phyloP scores from a whole-genome alignment of 176 grass and related monocot species.

The Carex pumila region DNA sequence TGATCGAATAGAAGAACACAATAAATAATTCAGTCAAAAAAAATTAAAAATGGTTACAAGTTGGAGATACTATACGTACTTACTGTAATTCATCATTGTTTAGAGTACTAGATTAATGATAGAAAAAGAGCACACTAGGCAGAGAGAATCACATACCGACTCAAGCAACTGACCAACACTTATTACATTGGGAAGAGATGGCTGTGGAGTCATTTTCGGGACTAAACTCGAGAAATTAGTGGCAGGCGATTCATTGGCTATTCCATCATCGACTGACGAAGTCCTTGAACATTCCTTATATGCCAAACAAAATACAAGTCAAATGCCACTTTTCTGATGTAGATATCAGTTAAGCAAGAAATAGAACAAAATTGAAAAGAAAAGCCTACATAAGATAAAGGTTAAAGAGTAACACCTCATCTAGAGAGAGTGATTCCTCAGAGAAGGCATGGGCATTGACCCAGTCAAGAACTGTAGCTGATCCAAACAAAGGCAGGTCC shows the following conservation, averaged over 20 bases:
- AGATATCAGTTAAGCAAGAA: not conserved
- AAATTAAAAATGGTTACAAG: not conserved
- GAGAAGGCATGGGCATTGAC: slow-evolving; percentile 54
- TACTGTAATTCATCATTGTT: not conserved
- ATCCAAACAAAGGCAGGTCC: slow-evolving; percentile 80
- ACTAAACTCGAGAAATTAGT: slow-evolving; percentile 56
- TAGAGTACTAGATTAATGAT: not conserved
- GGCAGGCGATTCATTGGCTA: slow-evolving; percentile 52
- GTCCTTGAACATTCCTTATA: slow-evolving; percentile 91
- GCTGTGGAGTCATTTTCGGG: slow-evolving; percentile 45
- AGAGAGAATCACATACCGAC: slow-evolving; percentile 47
- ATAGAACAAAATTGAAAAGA: not conserved
- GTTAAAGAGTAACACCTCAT: slow-evolving; percentile 46
- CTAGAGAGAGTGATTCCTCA: slow-evolving; percentile 93
- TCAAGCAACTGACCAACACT: slow-evolving; percentile 90
- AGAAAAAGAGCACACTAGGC: not conserved
- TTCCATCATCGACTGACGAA: slow-evolving; percentile 75
- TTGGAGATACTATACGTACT: not conserved
- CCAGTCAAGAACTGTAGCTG: slow-evolving; percentile 68
- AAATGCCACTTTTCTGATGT: slow-evolving; percentile 1
- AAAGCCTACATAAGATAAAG: not conserved
- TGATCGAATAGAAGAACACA: not conserved
- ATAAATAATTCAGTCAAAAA: not conserved
- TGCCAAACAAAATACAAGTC: slow-evolving; percentile 15
- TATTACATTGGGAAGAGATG: slow-evolving; percentile 57